Conservation (phyloP, 2,329 filamentous ascomycete species). For the Curvularia sp. region DNA sequence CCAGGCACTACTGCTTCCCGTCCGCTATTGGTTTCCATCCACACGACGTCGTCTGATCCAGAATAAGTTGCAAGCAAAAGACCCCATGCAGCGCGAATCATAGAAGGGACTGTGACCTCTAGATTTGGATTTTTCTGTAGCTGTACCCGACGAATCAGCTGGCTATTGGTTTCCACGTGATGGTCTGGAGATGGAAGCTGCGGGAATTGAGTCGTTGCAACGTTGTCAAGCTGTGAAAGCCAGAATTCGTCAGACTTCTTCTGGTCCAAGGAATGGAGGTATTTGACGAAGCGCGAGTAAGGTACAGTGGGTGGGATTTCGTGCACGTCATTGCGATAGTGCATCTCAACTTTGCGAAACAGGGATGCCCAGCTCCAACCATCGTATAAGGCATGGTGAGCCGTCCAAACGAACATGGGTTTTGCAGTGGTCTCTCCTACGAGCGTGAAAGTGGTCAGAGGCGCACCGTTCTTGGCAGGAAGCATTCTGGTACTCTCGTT, state of each 20-base stretch:
- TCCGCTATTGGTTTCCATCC: slow-evolving; percentile 53
- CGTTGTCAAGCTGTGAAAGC: slow-evolving; percentile 36
- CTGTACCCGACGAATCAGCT: slow-evolving; percentile 28
- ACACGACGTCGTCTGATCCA: slow-evolving; percentile 57
- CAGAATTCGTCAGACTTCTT: slow-evolving; percentile 41
- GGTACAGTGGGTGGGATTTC: slow-evolving; percentile 29
- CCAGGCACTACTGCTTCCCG: slow-evolving; percentile 46
- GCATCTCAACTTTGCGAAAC: slow-evolving; percentile 37
- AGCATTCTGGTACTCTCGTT: slow-evolving; percentile 36
- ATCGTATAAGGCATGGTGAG: slow-evolving; percentile 50
- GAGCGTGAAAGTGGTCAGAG: slow-evolving; percentile 26
- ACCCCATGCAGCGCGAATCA: slow-evolving; percentile 56
- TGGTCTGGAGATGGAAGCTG: slow-evolving; percentile 42
- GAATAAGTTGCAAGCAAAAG: slow-evolving; percentile 56
- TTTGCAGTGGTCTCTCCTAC: slow-evolving; percentile 21
- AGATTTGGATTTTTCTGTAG: slow-evolving; percentile 29
- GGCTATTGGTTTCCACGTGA: slow-evolving; percentile 40
- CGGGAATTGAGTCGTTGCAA: slow-evolving; percentile 41
- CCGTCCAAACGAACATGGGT: slow-evolving; percentile 45
- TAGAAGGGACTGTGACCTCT: slow-evolving; percentile 46
- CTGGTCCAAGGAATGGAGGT: slow-evolving; percentile 35
- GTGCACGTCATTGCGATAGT: slow-evolving; percentile 23
- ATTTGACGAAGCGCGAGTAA: slow-evolving; percentile 44
- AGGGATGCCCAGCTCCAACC: slow-evolving; percentile 43
- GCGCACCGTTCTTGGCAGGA: slow-evolving; percentile 37